These are phyloP conservation scores for Exophiala mesophila DNA, from an alignment of 2,329 filamentous ascomycete genomes.

Conservation along the genomic window DNA sequence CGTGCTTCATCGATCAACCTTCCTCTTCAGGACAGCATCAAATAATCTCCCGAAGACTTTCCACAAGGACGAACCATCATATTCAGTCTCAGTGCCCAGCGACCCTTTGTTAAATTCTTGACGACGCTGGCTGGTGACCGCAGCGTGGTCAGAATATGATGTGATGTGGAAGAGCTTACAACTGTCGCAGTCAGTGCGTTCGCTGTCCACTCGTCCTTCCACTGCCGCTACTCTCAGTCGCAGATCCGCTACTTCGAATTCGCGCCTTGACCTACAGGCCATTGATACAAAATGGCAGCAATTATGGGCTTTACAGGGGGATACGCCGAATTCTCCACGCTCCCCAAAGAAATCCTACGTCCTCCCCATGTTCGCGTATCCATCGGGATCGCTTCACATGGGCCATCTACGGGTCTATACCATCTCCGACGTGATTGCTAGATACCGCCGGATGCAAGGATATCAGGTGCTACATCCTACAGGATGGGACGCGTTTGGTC, in stretches of 20 bases:
- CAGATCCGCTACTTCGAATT: slow-evolving; percentile 3
- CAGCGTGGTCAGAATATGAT: neutral
- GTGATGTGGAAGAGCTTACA: neutral
- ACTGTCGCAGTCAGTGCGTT: neutral
- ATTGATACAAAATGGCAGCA: slow-evolving; percentile 53
- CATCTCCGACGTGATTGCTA: slow-evolving; percentile 78
- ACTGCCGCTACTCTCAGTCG: slow-evolving; percentile 2
- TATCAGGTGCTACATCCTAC: slow-evolving; percentile 78
- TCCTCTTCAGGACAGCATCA: no score
- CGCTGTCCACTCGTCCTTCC: slow-evolving; percentile 5
- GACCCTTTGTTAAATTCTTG: no score
- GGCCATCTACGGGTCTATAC: slow-evolving; percentile 86
- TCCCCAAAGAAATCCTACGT: slow-evolving; percentile 56
- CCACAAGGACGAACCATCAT: no score
- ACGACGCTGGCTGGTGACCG: no score
- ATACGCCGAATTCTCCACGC: neutral
- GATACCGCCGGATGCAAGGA: slow-evolving; percentile 70
- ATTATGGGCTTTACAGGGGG: slow-evolving; percentile 37
- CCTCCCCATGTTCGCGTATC: slow-evolving; percentile 90
- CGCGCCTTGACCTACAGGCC: slow-evolving; percentile 38
- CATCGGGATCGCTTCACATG: slow-evolving; percentile 78
- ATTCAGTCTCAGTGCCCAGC: no score
- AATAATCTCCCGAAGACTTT: no score
- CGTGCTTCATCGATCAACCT: no score
- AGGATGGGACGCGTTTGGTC: slow-evolving; percentile 89